phyloP scores from a whole-genome alignment of 257 asterid species.

The Salvia miltiorrhiza region DNA sequence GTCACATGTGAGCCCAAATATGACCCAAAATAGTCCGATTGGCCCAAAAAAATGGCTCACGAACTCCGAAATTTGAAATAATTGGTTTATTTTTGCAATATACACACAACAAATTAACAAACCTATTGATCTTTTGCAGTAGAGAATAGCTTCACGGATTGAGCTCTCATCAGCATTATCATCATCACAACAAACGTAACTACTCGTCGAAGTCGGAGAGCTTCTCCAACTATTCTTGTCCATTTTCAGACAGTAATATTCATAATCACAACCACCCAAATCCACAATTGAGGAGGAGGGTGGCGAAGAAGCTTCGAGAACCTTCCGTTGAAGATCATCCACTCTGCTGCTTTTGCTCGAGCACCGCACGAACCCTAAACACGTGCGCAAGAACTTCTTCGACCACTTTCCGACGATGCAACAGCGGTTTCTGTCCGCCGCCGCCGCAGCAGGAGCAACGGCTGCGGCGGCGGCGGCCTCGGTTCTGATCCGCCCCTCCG shows the following conservation, averaged over 20 bases:
- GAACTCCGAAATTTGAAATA: too few species aligned
- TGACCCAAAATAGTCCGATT: too few species aligned
- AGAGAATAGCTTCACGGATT: conserved; percentile 49
- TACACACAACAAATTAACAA: not conserved
- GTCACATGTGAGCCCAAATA: too few species aligned
- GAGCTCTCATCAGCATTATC: conserved; percentile 44
- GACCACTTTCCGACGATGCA: conserved; percentile 32
- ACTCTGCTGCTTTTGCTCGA: conserved; percentile 43
- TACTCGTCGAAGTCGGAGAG: not conserved
- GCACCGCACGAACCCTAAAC: conserved; percentile 23
- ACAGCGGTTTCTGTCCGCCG: not conserved
- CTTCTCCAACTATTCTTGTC: conserved; percentile 30
- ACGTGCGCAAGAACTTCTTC: conserved; percentile 31
- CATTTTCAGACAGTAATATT: conserved; percentile 12
- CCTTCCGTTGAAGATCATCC: conserved; percentile 41
- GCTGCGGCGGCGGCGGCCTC: conserved; percentile 18
- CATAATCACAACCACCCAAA: conserved; percentile 12
- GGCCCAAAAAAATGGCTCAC: too few species aligned
- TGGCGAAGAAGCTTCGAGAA: conserved; percentile 26
- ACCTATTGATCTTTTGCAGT: conserved; percentile 59
- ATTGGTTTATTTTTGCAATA: too few species aligned
- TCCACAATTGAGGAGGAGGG: conserved; percentile 27
- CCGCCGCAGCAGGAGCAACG: conserved; percentile 8
- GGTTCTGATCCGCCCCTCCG: conserved; percentile 48
- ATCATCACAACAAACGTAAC: conserved; percentile 29